Evolutionary conservation across 768 basidiomycete genomes (phyloP).

Genomic region (Thelephora aurantiotincta): DNA sequence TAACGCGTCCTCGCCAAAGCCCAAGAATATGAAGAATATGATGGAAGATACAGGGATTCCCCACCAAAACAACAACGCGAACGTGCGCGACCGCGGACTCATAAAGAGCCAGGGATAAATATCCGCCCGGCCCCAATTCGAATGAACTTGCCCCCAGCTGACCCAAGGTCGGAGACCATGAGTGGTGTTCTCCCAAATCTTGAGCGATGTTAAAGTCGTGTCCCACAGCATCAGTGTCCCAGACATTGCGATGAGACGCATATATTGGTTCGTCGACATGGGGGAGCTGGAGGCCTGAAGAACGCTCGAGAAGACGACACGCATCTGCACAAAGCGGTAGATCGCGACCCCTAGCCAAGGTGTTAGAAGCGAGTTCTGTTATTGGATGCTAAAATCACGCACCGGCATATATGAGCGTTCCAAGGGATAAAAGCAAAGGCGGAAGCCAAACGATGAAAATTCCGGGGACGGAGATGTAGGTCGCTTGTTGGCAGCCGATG

Average conservation of each 20-base stretch:
- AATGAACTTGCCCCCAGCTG: conserved; percentile 24
- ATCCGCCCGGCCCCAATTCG: conserved; percentile 10
- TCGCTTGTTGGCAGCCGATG: conserved; percentile 25
- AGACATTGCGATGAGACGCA: conserved; percentile 24
- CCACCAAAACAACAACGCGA: conserved; percentile 12
- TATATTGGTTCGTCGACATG: conserved; percentile 18
- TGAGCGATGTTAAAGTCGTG: conserved; percentile 13
- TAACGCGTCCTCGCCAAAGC: conserved; percentile 21
- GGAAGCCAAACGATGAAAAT: conserved; percentile 31
- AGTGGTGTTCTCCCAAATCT: conserved; percentile 11
- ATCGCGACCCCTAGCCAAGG: conserved; percentile 14
- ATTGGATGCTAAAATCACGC: conserved; percentile 6
- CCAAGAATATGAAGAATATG: conserved; percentile 27
- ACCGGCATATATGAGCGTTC: conserved; percentile 21
- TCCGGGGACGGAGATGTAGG: conserved; percentile 17
- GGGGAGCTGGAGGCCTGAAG: conserved; percentile 11
- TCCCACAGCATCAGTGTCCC: conserved; percentile 13
- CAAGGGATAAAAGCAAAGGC: conserved; percentile 21
- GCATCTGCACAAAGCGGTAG: conserved; percentile 17
- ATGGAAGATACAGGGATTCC: conserved; percentile 16
- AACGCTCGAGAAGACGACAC: conserved; percentile 20
- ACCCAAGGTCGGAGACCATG: conserved; percentile 18
- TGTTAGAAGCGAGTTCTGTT: no score
- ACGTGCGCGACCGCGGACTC: not conserved
- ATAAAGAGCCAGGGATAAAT: not conserved